Percentiles rank a stretch among this genome's conserved stretches.
These are phyloP conservation scores for Orbilia oligospora DNA, from an alignment of 2,329 filamentous ascomycete species.

Conservation along the genomic window DNA sequence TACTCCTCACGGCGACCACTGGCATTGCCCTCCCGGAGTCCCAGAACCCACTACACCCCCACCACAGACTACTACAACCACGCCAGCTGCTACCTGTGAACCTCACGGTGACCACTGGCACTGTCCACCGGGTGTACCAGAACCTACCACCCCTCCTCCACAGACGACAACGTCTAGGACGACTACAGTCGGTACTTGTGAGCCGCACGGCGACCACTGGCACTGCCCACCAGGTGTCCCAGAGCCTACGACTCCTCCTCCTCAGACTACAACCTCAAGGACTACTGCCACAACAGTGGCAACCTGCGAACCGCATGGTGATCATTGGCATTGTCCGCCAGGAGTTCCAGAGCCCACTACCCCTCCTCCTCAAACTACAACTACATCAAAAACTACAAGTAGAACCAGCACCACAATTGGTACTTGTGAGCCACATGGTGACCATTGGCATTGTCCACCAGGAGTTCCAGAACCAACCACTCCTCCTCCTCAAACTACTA, in stretches of 20 bases:
- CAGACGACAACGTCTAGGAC: not conserved
- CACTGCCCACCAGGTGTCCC: conserved; percentile 18
- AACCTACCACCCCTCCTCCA: conserved; percentile 3
- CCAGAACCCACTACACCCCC: conserved; percentile 14
- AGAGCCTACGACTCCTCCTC: conserved; percentile 8
- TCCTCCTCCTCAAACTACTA: conserved; percentile 11
- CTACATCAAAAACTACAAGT: not conserved
- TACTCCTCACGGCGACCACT: conserved; percentile 17
- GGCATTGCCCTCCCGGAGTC: conserved; percentile 6
- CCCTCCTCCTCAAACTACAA: not conserved
- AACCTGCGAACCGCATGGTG: not conserved
- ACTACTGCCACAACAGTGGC: not conserved
- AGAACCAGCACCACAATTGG: not conserved
- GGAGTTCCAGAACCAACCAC: conserved; percentile 10
- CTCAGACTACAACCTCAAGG: conserved; percentile 1
- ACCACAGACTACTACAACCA: not conserved
- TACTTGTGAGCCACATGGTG: conserved; percentile 1
- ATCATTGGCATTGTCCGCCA: not conserved
- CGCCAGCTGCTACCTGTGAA: conserved; percentile 5
- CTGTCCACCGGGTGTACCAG: conserved; percentile 2
- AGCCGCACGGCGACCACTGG: conserved; percentile 18
- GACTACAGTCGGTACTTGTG: conserved; percentile 6
- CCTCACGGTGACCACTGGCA: conserved; percentile 15
- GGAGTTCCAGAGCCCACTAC: not conserved
- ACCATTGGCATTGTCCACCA: conserved; percentile 10